Evolutionary conservation across 169 alveolate species (phyloP).

Genomic region (Hepatocystis sp.): DNA sequence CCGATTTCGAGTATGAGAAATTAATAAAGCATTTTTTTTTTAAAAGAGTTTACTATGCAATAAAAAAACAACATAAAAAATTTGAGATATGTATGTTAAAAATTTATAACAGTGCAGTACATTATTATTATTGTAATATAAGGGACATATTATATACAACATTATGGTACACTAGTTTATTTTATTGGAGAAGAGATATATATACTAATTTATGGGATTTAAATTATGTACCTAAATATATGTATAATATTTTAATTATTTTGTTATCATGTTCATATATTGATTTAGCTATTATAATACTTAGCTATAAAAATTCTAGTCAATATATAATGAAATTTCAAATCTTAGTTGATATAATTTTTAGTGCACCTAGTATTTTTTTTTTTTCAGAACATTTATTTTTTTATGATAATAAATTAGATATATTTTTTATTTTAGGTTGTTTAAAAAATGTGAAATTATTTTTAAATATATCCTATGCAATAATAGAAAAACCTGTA

Average conservation of each 20-base stretch:
- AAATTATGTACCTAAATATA: conserved; percentile 49
- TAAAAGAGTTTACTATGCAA: conserved; percentile 38
- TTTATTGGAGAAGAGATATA: conserved; percentile 69
- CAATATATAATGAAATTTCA: conserved; percentile 55
- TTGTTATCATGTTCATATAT: conserved; percentile 68
- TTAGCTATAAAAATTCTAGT: conserved; percentile 53
- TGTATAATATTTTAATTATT: conserved; percentile 43
- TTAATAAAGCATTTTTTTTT: conserved; percentile 64
- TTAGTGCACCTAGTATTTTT: conserved; percentile 65
- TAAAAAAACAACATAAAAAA: conserved; percentile 45
- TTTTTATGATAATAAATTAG: conserved; percentile 39
- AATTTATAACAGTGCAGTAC: conserved; percentile 53
- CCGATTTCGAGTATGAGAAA: conserved; percentile 66
- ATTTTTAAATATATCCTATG: conserved; percentile 67
- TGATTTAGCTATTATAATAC: conserved; percentile 54
- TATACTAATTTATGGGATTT: conserved; percentile 49
- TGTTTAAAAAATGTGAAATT: conserved; percentile 49
- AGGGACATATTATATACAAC: conserved; percentile 38
- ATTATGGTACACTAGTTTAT: conserved; percentile 65
- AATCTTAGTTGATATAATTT: conserved; percentile 57
- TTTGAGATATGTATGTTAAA: conserved; percentile 54
- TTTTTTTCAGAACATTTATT: conserved; percentile 56
- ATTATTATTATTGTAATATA: conserved; percentile 55
- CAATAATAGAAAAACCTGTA: conserved; percentile 38
- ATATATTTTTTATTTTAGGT: conserved; percentile 58